Evolutionary conservation across 1,284 basidiomycete species (phyloP).

Genomic region (Cryptococcus depauperatus): DNA sequence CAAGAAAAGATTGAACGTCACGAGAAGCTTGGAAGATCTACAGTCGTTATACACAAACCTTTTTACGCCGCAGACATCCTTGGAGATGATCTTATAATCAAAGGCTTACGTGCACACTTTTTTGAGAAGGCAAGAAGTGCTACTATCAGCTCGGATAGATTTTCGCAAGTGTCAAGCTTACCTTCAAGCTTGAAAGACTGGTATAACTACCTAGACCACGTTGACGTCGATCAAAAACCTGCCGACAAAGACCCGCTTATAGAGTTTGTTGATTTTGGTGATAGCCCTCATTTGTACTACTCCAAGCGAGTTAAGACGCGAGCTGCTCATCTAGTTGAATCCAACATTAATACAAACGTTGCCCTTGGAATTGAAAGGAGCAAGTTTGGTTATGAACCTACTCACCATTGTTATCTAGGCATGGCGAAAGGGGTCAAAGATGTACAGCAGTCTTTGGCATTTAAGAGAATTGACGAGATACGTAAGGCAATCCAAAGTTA

Average conservation of each 20-base stretch:
- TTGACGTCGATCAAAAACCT: conserved; percentile 66
- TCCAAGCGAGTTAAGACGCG: conserved; percentile 53
- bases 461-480: conserved; percentile 47
- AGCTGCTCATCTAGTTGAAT: conserved; percentile 37
- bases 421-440: conserved; percentile 56
- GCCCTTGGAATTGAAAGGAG: conserved; percentile 45
- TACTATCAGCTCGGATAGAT: background rate
- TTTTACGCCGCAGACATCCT: conserved; percentile 90
- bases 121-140: conserved; percentile 55
- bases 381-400: conserved; percentile 82
- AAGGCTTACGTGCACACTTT: conserved; percentile 71
- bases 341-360: conserved; percentile 2
- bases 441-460: conserved; percentile 62
- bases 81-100: conserved; percentile 67
- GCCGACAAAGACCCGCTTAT: conserved; percentile 54
- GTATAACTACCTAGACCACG: conserved; percentile 75
- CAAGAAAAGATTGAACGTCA: conserved; percentile 55
- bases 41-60: conserved; percentile 57
- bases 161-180: conserved; percentile 27
- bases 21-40: conserved; percentile 35
- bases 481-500: conserved; percentile 13
- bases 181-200: conserved; percentile 49
- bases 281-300: conserved; percentile 77
- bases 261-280: conserved; percentile 62
- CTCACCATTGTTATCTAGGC: conserved; percentile 77